Percentiles rank a stretch among this genome's conserved stretches.
Evolutionary conservation across 192 early-diverging fungal species (phyloP).

Genomic region (Rhizophlyctis rosea): DNA sequence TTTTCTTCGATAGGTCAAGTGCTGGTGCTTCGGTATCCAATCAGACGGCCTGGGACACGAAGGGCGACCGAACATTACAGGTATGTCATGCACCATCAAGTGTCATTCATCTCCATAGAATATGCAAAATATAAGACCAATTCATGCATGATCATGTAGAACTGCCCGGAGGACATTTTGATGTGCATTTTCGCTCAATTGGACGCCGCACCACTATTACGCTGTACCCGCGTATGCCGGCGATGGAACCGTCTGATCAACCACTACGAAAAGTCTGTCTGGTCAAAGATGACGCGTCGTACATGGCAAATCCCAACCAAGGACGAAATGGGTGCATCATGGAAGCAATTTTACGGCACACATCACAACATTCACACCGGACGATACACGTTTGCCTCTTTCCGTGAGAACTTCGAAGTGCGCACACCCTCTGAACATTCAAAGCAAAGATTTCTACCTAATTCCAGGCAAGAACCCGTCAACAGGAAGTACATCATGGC

Average conservation of each 20-base stretch:
- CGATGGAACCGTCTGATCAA: conserved; percentile 20
- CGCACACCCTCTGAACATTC: neutral
- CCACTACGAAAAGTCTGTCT: conserved; percentile 15
- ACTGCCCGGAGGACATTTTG: conserved; percentile 29
- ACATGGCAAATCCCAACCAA: conserved; percentile 6
- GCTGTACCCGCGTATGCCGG: conserved; percentile 11
- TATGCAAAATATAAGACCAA: too few relatives aligned
- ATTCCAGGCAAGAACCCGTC: neutral
- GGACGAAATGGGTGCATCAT: neutral
- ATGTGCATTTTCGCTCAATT: conserved; percentile 23
- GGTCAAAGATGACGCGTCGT: conserved; percentile 10
- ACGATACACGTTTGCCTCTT: conserved; percentile 3
- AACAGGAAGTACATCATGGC: conserved; percentile 20
- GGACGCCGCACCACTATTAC: conserved; percentile 17
- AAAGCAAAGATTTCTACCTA: neutral
- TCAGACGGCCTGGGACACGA: too few relatives aligned
- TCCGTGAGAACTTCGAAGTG: neutral
- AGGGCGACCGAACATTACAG: too few relatives aligned
- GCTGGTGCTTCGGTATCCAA: too few relatives aligned
- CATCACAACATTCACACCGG: conserved; percentile 26
- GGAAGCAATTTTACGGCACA: conserved; percentile 22
- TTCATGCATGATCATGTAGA: too few relatives aligned
- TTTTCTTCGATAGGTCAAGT: too few relatives aligned
- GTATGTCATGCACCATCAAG: too few relatives aligned
- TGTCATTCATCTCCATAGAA: too few relatives aligned